A percentile compares a stretch with the other conserved stretches of the same genome.
phyloP scores from a whole-genome alignment of 768 basidiomycete genomes.

The Suillus placidus region DNA sequence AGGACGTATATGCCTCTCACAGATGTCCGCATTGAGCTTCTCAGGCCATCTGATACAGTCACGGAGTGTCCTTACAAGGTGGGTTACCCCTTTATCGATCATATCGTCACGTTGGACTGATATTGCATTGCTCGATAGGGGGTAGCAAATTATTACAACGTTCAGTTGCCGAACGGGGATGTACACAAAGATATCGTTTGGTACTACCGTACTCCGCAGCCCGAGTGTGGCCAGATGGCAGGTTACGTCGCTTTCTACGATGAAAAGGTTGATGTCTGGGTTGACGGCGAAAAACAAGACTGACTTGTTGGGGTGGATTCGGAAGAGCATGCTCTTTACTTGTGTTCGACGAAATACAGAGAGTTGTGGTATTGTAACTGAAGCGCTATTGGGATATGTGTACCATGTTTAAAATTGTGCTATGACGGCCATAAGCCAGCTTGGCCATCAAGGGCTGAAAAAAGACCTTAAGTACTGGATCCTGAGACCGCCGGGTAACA shows the following conservation, averaged over 20 bases:
- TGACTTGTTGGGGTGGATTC: not conserved
- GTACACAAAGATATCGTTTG: conserved; percentile 55
- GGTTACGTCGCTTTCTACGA: conserved; percentile 65
- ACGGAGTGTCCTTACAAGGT: conserved; percentile 71
- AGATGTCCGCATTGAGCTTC: conserved; percentile 53
- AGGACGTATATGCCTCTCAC: conserved; percentile 65
- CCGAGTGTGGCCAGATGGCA: conserved; percentile 51
- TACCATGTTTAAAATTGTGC: too few relatives aligned
- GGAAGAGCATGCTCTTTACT: not conserved
- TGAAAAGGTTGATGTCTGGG: conserved; percentile 66
- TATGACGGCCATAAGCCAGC: conserved; percentile 23
- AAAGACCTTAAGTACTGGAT: too few relatives aligned
- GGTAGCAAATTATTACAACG: conserved; percentile 57
- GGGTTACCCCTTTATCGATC: not conserved
- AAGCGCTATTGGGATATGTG: conserved; percentile 1
- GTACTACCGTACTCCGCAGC: conserved; percentile 60
- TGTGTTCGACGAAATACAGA: not conserved
- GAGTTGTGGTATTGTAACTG: not conserved
- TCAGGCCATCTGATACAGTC: conserved; percentile 48
- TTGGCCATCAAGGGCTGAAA: not conserved
- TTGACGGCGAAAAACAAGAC: conserved; percentile 57
- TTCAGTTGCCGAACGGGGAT: conserved; percentile 48
- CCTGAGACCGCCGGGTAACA: too few relatives aligned
- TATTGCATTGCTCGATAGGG: conserved; percentile 43
- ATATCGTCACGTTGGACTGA: not conserved